A percentile compares a stretch with the other conserved stretches of the same genome.
These are phyloP conservation scores for Angomonas deanei DNA, from an alignment of 208 protist species.

Conservation along the genomic window DNA sequence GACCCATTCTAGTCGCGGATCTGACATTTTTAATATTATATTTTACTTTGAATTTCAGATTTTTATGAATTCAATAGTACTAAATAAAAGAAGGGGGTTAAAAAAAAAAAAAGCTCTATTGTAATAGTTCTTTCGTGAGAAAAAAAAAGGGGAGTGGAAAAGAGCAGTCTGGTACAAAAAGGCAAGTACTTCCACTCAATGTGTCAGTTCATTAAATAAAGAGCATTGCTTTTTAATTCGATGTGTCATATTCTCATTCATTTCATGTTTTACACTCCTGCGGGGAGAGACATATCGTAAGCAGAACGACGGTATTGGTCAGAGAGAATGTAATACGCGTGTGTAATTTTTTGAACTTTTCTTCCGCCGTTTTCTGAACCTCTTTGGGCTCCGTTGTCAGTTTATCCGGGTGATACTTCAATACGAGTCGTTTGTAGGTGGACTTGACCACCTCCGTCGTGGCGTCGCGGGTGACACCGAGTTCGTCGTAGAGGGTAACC, in stretches of 20 bases:
- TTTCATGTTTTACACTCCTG: constrained; percentile 1
- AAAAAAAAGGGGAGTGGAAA: too few relatives aligned
- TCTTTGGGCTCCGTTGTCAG: constrained; percentile 33
- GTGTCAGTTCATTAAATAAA: too few relatives aligned
- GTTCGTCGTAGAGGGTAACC: constrained; percentile 56
- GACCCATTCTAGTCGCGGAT: constrained; percentile 78
- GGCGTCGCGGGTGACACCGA: constrained; percentile 38
- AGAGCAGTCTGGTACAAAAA: too few relatives aligned
- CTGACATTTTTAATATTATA: constrained; percentile 9
- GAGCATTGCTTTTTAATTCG: not conserved
- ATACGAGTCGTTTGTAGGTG: constrained; percentile 55
- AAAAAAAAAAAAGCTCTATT: constrained; percentile 9
- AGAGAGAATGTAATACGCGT: constrained; percentile 93
- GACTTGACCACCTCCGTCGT: constrained; percentile 39
- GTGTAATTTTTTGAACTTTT: constrained; percentile 92
- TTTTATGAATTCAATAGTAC: too few relatives aligned
- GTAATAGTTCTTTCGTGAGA: too few relatives aligned
- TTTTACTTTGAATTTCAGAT: not conserved
- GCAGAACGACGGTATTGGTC: constrained; percentile 85
- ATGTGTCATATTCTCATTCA: not conserved
- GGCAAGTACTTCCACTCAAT: too few relatives aligned
- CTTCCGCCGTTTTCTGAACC: constrained; percentile 28
- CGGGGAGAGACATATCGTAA: constrained; percentile 82
- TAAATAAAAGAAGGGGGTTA: constrained; percentile 14
- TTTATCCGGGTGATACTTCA: constrained; percentile 79